These are phyloP conservation scores for Stagonosporopsis chrysanthemi DNA, from an alignment of 2,329 filamentous ascomycete species.

Conservation along the genomic window DNA sequence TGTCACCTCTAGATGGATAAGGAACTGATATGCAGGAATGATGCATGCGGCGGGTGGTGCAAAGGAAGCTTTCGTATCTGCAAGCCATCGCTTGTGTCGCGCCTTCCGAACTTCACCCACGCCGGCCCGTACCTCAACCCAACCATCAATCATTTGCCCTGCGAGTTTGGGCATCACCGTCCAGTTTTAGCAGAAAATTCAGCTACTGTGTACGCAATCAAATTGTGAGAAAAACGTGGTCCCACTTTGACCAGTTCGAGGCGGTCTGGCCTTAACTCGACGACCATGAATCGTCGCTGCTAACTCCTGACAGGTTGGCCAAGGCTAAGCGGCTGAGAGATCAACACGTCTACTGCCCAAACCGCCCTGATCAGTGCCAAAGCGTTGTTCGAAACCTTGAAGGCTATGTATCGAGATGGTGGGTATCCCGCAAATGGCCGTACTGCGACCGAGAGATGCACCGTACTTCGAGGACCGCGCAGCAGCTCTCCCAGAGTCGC, in stretches of 20 bases:
- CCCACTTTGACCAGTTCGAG: conserved; percentile 5
- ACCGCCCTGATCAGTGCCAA: conserved; percentile 8
- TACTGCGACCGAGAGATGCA: conserved; percentile 5
- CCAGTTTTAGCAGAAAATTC: neutral
- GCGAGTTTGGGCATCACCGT: conserved; percentile 13
- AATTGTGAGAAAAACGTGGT: conserved; percentile 4
- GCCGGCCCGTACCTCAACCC: conserved; percentile 14
- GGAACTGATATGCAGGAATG: neutral
- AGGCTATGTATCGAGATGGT: conserved; percentile 16
- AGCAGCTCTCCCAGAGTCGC: conserved; percentile 9
- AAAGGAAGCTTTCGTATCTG: conserved; percentile 13
- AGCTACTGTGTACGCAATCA: neutral
- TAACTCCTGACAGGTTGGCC: conserved; percentile 10
- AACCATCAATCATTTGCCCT: conserved; percentile 2
- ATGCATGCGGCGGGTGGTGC: neutral
- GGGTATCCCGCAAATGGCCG: conserved; percentile 16
- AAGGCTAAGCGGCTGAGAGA: conserved; percentile 7
- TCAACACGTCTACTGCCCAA: conserved; percentile 9
- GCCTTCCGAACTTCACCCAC: conserved; percentile 13
- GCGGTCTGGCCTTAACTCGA: conserved; percentile 7
- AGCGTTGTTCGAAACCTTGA: conserved; percentile 8
- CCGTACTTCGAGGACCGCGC: neutral
- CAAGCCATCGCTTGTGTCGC: conserved; percentile 3
- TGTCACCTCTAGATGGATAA: neutral
- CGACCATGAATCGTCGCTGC: conserved; percentile 2